Evolutionary conservation across 169 alveolate species (phyloP).

Genomic region (Neospora caninum): DNA sequence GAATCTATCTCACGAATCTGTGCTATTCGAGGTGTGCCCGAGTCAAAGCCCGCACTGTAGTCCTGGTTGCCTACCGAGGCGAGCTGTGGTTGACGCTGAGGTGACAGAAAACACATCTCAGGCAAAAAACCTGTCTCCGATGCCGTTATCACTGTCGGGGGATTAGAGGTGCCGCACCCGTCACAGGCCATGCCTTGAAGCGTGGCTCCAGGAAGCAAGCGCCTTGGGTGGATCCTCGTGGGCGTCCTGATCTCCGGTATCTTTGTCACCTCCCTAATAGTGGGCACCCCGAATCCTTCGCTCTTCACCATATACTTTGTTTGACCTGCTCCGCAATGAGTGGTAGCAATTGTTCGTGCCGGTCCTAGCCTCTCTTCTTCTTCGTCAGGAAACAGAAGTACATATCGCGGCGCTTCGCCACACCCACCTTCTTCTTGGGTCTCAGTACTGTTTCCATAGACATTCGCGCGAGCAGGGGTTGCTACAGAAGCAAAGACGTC

Average conservation of each 20-base stretch:
- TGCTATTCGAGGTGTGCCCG: neutral
- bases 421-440: neutral
- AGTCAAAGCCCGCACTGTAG: neutral
- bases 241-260: neutral
- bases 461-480: neutral
- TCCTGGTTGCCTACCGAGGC: neutral
- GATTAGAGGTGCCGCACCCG: neutral
- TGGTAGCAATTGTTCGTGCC: neutral
- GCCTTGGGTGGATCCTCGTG: neutral
- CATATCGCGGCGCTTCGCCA: conserved; percentile 1
- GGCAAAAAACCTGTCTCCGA: neutral
- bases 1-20: neutral
- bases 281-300: neutral
- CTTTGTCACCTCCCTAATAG: neutral
- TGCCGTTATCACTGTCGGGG: neutral
- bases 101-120: neutral
- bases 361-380: neutral
- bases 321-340: neutral
- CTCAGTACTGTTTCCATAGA: neutral
- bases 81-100: neutral
- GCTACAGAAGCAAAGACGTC: neutral
- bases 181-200: neutral
- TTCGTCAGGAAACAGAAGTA: conserved; percentile 18
- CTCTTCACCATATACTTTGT: neutral
- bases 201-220: neutral